These are phyloP conservation scores for Cronartium quercuum DNA, from an alignment of 1,284 basidiomycete species.

Conservation along the genomic window DNA sequence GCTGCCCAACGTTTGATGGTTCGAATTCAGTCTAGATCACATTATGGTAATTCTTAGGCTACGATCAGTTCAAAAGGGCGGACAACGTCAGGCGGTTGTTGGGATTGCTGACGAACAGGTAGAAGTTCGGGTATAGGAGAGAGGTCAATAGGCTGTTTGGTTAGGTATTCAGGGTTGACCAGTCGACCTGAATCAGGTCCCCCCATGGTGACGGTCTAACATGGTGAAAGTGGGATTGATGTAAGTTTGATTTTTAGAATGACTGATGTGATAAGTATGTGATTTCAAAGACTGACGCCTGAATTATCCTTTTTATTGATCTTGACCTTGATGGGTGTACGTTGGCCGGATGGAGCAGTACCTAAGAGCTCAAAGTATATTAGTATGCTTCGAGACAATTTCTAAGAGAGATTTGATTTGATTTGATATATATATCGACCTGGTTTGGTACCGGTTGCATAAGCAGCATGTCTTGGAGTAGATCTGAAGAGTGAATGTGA, in stretches of 20 bases:
- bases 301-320: conserved; percentile 32
- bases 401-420: too few relatives aligned
- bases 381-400: too few relatives aligned
- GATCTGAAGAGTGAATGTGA: neutral
- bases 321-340: conserved; percentile 27
- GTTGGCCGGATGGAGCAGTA: neutral
- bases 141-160: conserved; percentile 15
- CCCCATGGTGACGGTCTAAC: neutral
- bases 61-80: neutral
- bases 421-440: neutral
- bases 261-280: too few relatives aligned
- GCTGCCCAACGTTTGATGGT: neutral
- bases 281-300: neutral
- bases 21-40: neutral
- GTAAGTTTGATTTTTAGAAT: too few relatives aligned
- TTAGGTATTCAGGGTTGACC: conserved; percentile 19
- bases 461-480: neutral
- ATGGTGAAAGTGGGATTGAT: neutral
- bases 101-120: neutral
- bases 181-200: conserved; percentile 26
- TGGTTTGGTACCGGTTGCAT: conserved; percentile 1
- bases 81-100: too few relatives aligned
- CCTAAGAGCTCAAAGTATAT: neutral
- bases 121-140: conserved; percentile 2
- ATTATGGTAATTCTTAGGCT: neutral